Conservation (phyloP, 106 monocot genomes). For the Acorus calamus region DNA sequence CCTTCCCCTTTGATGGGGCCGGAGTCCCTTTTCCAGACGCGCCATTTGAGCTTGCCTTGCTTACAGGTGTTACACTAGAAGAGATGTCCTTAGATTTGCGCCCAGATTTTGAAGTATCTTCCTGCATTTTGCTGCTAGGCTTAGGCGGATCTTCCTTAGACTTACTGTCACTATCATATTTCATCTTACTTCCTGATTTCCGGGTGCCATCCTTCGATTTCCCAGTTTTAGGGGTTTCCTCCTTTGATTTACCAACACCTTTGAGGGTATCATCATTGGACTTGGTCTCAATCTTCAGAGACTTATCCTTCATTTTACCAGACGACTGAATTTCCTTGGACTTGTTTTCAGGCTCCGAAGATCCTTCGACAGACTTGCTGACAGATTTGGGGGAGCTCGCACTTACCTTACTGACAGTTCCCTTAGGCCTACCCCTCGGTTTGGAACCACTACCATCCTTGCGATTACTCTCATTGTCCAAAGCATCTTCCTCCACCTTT, state of each 20-base stretch:
- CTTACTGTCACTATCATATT: not conserved
- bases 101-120: not conserved
- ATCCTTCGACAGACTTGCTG: not conserved
- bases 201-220: not conserved
- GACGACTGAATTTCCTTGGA: not conserved
- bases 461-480: not conserved
- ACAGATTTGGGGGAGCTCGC: not conserved
- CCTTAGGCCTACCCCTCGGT: slow-evolving; percentile 5
- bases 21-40: slow-evolving; percentile 5
- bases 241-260: not conserved
- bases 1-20: not conserved
- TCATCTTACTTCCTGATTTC: not conserved
- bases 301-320: not conserved
- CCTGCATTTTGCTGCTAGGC: slow-evolving; percentile 1
- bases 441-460: not conserved
- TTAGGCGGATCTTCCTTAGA: not conserved
- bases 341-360: not conserved
- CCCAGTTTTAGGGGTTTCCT: not conserved
- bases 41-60: slow-evolving; percentile 3
- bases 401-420: not conserved
- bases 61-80: not conserved
- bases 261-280: not conserved
- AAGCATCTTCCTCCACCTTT: not conserved
- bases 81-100: not conserved
- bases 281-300: slow-evolving; percentile 1